Conservation (phyloP, 176 grass and related monocot species). For the Cenchrus americanus region DNA sequence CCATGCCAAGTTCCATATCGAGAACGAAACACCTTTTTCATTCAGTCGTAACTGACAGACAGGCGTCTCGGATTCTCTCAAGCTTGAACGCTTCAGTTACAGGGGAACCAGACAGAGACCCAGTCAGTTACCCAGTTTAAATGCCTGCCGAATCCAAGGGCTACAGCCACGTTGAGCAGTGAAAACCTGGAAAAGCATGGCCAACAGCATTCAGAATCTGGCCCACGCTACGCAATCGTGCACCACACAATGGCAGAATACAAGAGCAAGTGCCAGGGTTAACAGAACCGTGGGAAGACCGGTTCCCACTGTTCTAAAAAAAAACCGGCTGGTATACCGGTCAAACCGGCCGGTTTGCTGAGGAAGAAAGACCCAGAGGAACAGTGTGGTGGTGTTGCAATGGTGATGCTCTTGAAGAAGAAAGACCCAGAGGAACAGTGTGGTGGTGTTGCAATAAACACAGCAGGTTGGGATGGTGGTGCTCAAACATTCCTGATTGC, state of each 20-base stretch:
- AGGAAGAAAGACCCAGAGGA: too few relatives aligned
- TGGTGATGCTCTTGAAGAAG: not conserved
- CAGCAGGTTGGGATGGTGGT: not conserved
- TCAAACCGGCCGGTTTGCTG: too few relatives aligned
- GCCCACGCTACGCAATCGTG: not conserved
- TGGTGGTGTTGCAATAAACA: not conserved
- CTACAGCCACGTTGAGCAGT: slow-evolving; percentile 48
- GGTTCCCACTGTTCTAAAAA: too few relatives aligned
- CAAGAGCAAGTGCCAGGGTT: not conserved
- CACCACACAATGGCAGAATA: not conserved
- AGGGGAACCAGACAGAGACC: not conserved
- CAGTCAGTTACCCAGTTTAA: not conserved
- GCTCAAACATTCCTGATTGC: not conserved
- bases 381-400: too few relatives aligned
- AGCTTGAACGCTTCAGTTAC: not conserved
- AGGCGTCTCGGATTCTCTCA: not conserved
- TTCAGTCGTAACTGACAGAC: not conserved
- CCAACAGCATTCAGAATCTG: not conserved
- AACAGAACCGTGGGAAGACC: too few relatives aligned
- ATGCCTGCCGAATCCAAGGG: slow-evolving; percentile 2
- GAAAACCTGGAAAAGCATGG: slow-evolving; percentile 10
- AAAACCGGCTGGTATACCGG: too few relatives aligned
- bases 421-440: not conserved
- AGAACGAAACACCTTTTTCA: not conserved
- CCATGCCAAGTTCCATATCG: not conserved